Evolutionary conservation across 1,284 basidiomycete species (phyloP).

Genomic region (Ustilago lituana): DNA sequence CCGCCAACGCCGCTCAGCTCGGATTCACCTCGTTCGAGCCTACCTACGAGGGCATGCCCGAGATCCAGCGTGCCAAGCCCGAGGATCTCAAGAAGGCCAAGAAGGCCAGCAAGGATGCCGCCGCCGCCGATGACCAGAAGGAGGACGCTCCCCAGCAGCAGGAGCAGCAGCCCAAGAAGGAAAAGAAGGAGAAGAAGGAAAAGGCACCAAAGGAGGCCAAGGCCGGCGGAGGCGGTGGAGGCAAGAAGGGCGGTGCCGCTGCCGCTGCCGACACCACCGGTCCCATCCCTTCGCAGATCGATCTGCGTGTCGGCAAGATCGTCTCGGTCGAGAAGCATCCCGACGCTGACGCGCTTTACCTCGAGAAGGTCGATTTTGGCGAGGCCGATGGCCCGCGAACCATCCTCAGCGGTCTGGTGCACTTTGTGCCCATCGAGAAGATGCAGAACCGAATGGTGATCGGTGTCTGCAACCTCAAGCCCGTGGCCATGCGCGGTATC

Average conservation of each 20-base stretch:
- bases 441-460: constrained; percentile 65
- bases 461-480: constrained; percentile 67
- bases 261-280: constrained; percentile 46
- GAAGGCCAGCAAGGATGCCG: constrained; percentile 56
- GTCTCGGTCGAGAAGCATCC: constrained; percentile 63
- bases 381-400: constrained; percentile 65
- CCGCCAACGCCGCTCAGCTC: constrained; percentile 42
- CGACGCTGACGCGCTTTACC: constrained; percentile 65
- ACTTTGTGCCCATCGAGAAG: constrained; percentile 66
- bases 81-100: constrained; percentile 55
- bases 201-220: constrained; percentile 61
- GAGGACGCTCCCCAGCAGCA: constrained; percentile 21
- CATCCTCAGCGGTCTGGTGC: constrained; percentile 64
- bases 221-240: constrained; percentile 47
- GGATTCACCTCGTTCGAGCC: constrained; percentile 59
- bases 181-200: constrained; percentile 58
- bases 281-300: constrained; percentile 62
- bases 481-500: constrained; percentile 66
- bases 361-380: constrained; percentile 66
- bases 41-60: constrained; percentile 62
- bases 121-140: constrained; percentile 25
- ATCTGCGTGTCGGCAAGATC: constrained; percentile 66
- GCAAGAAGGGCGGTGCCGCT: constrained; percentile 51
- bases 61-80: constrained; percentile 54
- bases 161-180: constrained; percentile 40